A percentile compares a stretch with the other conserved stretches of the same genome.
Conservation (phyloP, 495 filamentous ascomycete species). For the Penicillium robsamsonii region DNA sequence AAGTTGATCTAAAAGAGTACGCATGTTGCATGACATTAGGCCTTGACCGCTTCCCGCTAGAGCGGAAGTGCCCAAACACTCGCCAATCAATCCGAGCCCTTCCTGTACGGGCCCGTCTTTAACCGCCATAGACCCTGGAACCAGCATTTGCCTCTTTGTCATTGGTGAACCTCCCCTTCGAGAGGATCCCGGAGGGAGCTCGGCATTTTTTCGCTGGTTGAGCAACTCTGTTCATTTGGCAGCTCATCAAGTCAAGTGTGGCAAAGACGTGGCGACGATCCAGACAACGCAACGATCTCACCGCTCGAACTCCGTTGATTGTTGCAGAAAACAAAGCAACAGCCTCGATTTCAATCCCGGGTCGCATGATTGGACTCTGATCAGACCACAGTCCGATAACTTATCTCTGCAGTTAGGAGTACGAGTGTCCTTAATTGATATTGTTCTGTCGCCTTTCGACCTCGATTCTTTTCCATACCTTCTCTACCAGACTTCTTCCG, state of each 20-base stretch:
- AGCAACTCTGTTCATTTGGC: not conserved
- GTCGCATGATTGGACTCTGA: conserved; percentile 21
- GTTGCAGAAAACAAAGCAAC: conserved; percentile 1
- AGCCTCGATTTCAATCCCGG: conserved; percentile 13
- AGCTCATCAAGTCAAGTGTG: not conserved
- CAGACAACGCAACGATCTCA: conserved; percentile 1
- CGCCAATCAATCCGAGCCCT: not conserved
- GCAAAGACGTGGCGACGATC: conserved; percentile 12
- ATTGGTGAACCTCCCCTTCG: conserved; percentile 1
- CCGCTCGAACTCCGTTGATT: conserved; percentile 2
- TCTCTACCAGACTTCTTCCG: not conserved
- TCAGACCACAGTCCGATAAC: conserved; percentile 15
- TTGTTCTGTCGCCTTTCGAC: not conserved
- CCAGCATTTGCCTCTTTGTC: not conserved
- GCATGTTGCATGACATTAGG: not conserved
- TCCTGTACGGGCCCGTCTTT: not conserved
- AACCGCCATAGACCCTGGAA: conserved; percentile 3
- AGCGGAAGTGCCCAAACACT: not conserved
- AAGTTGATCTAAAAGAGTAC: not conserved
- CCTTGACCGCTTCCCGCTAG: not conserved
- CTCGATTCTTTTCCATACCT: not conserved
- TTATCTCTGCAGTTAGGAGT: conserved; percentile 2
- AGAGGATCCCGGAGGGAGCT: not conserved
- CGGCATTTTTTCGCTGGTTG: not conserved
- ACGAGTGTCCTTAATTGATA: not conserved